A percentile compares a stretch with the other conserved stretches of the same genome.
Evolutionary conservation across 208 protist genomes (phyloP).

Genomic region (Leishmania major): DNA sequence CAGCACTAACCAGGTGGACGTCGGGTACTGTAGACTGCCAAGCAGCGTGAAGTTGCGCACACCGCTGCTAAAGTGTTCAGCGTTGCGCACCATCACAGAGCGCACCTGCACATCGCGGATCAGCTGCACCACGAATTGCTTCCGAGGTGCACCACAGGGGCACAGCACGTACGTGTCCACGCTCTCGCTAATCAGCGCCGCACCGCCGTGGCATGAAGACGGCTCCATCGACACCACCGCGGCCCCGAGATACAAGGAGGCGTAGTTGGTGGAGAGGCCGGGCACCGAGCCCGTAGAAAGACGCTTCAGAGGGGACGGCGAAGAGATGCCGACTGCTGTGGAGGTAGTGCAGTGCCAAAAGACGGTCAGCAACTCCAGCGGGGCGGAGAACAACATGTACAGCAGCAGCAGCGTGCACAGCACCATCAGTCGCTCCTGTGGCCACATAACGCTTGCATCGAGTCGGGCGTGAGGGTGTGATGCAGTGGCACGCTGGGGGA

Average conservation of each 20-base stretch:
- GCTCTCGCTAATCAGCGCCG: conserved; percentile 16
- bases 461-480: not conserved
- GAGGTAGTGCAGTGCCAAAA: not conserved
- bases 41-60: conserved; percentile 26
- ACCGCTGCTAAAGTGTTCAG: conserved; percentile 20
- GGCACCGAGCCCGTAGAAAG: not conserved
- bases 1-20: conserved; percentile 13
- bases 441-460: conserved; percentile 5
- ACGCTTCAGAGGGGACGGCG: not conserved
- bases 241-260: conserved; percentile 8
- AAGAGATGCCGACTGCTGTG: not conserved
- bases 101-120: conserved; percentile 21
- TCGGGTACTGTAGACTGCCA: conserved; percentile 17
- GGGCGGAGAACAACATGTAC: conserved; percentile 7
- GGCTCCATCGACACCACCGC: conserved; percentile 14
- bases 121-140: conserved; percentile 17
- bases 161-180: conserved; percentile 16
- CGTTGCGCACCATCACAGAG: conserved; percentile 18
- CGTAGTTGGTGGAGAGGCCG: conserved; percentile 10
- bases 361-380: not conserved
- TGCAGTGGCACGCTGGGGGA: not conserved
- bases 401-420: conserved; percentile 15
- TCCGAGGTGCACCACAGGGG: conserved; percentile 12
- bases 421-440: conserved; percentile 9
- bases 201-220: conserved; percentile 15